Conservation (phyloP, 2,329 filamentous ascomycete species). For the Ophiostoma populinum region DNA sequence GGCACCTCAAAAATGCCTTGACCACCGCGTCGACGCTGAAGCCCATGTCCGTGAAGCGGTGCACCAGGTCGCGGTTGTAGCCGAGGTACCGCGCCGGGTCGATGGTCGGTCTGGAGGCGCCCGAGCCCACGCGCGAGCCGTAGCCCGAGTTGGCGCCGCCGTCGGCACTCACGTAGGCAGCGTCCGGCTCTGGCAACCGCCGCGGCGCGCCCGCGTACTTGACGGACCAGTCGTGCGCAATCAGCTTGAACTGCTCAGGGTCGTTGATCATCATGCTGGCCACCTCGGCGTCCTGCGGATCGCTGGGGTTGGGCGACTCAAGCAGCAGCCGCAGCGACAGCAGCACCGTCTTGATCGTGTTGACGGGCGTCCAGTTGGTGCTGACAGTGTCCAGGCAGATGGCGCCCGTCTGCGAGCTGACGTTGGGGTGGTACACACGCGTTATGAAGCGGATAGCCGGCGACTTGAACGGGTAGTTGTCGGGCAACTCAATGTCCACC, state of each 20-base stretch:
- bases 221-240: conserved; percentile 83
- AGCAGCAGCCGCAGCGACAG: conserved; percentile 87
- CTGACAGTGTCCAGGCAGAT: conserved; percentile 92
- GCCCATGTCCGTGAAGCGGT: conserved; percentile 78
- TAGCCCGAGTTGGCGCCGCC: too few species aligned
- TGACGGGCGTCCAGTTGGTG: conserved; percentile 81
- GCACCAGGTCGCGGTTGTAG: conserved; percentile 69
- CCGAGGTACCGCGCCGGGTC: conserved; percentile 50
- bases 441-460: conserved; percentile 84
- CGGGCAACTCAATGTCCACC: conserved; percentile 75
- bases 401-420: conserved; percentile 85
- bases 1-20: conserved; percentile 50
- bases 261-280: conserved; percentile 73
- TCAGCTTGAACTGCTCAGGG: conserved; percentile 60
- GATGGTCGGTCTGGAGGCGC: neutral
- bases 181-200: conserved; percentile 19
- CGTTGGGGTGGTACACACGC: conserved; percentile 92
- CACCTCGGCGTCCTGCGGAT: conserved; percentile 92
- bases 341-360: conserved; percentile 90
- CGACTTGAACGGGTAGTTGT: conserved; percentile 83
- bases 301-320: conserved; percentile 83
- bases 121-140: too few species aligned
- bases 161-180: conserved; percentile 7
- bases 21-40: conserved; percentile 81
- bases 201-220: conserved; percentile 60